These are phyloP conservation scores for Plantago coronopus DNA, from an alignment of 305 asterid genomes.

Conservation along the genomic window DNA sequence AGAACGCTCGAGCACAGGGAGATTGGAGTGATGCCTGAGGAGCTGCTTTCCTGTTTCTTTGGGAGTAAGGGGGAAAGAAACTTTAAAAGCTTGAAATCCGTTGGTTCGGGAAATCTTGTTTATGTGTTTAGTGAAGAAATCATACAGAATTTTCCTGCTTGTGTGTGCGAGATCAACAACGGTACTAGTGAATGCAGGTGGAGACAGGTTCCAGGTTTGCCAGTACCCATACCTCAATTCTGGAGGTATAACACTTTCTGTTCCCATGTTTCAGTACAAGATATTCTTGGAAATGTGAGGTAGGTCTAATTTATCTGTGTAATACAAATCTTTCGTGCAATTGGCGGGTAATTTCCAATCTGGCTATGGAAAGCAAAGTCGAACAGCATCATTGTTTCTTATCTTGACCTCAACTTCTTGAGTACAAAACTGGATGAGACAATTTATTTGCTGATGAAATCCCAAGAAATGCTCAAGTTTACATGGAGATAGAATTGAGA, in stretches of 20 bases:
- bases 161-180: conserved; percentile 32
- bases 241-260: conserved; percentile 22
- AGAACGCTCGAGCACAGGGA: conserved; percentile 31
- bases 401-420: too few species aligned
- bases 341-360: too few species aligned
- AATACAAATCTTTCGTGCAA: too few species aligned
- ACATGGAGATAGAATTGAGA: too few species aligned
- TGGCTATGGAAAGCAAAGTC: too few species aligned
- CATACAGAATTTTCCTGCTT: conserved; percentile 8
- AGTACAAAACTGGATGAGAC: too few species aligned
- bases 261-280: conserved; percentile 16
- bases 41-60: conserved; percentile 16
- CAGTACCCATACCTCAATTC: conserved; percentile 14
- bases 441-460: too few species aligned
- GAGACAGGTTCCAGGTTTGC: conserved; percentile 34
- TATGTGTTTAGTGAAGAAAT: conserved; percentile 29
- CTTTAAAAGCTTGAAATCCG: conserved; percentile 23
- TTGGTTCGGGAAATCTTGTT: conserved; percentile 27
- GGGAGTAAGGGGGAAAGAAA: conserved; percentile 6
- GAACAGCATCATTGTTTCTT: too few species aligned
- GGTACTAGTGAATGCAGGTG: conserved; percentile 25
- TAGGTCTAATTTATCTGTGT: too few species aligned
- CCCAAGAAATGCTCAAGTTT: too few species aligned
- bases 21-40: conserved; percentile 32
- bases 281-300: conserved; percentile 19